Base-by-base conservation (phyloP, 768 basidiomycete species). In the Leccinellum luteum region DNA sequence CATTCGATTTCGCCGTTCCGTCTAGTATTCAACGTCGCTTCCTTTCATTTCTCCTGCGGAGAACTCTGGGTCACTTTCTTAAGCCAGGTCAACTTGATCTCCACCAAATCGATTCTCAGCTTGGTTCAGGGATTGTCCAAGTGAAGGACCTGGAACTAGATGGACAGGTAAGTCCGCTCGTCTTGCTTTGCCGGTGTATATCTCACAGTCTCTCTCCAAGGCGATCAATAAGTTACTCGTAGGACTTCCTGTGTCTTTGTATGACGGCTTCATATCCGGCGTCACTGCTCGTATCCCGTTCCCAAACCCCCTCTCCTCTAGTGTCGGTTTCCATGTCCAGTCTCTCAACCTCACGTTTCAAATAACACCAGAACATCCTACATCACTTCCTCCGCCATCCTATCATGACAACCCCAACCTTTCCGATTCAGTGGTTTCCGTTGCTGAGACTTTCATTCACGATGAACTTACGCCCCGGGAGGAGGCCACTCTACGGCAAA, bases 51-150 rank as follows among this genome's bases (percentile, higher is more conserved):
- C 75, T 93, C 52, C 81, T 98, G 60, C 89, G 86, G 79, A 86
- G 85, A 66, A 81, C 84, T 8, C 76, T 98, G 0, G 95, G 95
- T 12, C 89, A 89, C 68, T 81, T 97, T 59, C 81, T 98, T 54
- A 90, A 88, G 69, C 91, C 90, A 10, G 94, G 92, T 15, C 94
- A 94, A 66, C 82, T 97, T 56, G 91, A 97, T 74, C 78, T 84
- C 52, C 81, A 87, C 55, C 86, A 92, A 74, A 88, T 97, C 64
- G 92, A 96, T 65, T 90, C 92, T 28, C 92, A 96, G 73, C 87
- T 98, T 65, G 89, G 92, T n/a, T 89, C 87, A 43, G 95, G 95
- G 17, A 87, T 83, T 69, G 85, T 97, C 4, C 90, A 94, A 72
- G 82, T 98, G 35, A 87, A 87, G 60, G 86, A 93, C 66, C 76